Percentiles rank a stretch among this genome's conserved stretches.
Evolutionary conservation across 1,284 basidiomycete genomes (phyloP).

Genomic region (Ceratobasidium sp.): DNA sequence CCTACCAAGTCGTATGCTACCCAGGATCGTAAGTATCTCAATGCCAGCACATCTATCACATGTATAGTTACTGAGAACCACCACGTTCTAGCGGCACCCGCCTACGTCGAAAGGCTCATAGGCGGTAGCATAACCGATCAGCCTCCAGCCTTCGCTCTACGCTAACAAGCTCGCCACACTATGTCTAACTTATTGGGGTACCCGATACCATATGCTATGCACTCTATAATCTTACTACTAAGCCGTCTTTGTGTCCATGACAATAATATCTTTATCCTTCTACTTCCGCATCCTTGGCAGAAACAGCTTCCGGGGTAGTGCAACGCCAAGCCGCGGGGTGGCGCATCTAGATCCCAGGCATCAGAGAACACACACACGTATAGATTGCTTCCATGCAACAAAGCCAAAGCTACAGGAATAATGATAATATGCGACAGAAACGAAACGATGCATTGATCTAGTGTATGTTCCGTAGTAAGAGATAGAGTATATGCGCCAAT

Average conservation of each 20-base stretch:
- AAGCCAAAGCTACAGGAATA: conserved; percentile 28
- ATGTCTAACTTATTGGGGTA: conserved; percentile 22
- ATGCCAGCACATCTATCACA: no score
- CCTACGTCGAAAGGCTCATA: conserved; percentile 24
- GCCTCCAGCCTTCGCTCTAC: conserved; percentile 20
- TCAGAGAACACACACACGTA: conserved; percentile 13
- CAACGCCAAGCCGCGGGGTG: neutral
- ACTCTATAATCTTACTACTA: neutral
- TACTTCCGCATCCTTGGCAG: neutral
- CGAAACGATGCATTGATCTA: conserved; percentile 28
- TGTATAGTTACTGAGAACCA: no score
- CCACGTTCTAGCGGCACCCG: conserved; percentile 26
- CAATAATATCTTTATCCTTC: neutral
- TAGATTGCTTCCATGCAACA: conserved; percentile 32
- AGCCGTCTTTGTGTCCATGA: conserved; percentile 1
- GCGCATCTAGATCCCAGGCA: neutral
- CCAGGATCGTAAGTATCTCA: conserved; percentile 13
- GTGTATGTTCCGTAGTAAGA: conserved; percentile 35
- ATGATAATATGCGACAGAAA: conserved; percentile 32
- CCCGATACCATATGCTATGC: conserved; percentile 3
- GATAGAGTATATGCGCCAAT: conserved; percentile 22
- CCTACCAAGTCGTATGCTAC: neutral
- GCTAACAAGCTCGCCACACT: neutral
- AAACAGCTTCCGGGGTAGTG: neutral
- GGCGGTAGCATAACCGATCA: conserved; percentile 6